A percentile compares a stretch with the other conserved stretches of the same genome.
phyloP scores from a whole-genome alignment of 2,329 filamentous ascomycete species.

The Amauroascus niger region DNA sequence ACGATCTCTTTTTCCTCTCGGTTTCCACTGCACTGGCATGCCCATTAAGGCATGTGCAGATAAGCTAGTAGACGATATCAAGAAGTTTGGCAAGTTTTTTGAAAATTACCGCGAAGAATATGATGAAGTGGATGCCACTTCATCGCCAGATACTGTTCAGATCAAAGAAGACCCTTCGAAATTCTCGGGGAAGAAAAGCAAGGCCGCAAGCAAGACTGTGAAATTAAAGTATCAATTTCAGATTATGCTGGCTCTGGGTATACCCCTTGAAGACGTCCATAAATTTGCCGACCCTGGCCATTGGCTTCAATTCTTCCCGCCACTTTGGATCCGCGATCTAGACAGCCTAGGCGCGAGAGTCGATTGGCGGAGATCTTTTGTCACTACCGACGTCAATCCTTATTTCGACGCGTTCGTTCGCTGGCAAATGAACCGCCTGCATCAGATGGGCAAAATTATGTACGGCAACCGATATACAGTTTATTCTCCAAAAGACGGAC shows the following conservation, averaged over 20 bases:
- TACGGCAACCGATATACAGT: constrained; percentile 90
- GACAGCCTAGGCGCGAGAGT: constrained; percentile 76
- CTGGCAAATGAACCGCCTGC: constrained; percentile 94
- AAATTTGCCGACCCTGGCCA: constrained; percentile 83
- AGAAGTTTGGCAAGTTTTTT: constrained; percentile 80
- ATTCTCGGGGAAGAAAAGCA: constrained; percentile 86
- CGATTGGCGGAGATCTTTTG: constrained; percentile 85
- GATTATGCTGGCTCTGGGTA: constrained; percentile 86
- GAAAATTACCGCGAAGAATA: constrained; percentile 60
- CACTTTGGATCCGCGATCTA: constrained; percentile 65
- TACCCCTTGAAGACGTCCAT: constrained; percentile 80
- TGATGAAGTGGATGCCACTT: constrained; percentile 44
- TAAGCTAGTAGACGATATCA: constrained; percentile 83
- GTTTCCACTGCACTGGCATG: constrained; percentile 95
- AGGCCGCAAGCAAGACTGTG: constrained; percentile 78
- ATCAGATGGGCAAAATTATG: constrained; percentile 83
- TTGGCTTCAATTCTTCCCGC: constrained; percentile 88
- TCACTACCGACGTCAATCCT: constrained; percentile 92
- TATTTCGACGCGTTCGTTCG: constrained; percentile 93
- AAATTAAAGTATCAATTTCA: constrained; percentile 95
- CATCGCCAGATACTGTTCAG: constrained; percentile 53
- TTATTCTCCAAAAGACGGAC: constrained; percentile 80
- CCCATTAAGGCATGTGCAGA: constrained; percentile 96
- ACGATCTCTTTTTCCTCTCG: constrained; percentile 75
- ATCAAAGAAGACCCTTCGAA: constrained; percentile 77